Evolutionary conservation across 257 asterid species (phyloP).

Genomic region (Solanum lycopersicoides): DNA sequence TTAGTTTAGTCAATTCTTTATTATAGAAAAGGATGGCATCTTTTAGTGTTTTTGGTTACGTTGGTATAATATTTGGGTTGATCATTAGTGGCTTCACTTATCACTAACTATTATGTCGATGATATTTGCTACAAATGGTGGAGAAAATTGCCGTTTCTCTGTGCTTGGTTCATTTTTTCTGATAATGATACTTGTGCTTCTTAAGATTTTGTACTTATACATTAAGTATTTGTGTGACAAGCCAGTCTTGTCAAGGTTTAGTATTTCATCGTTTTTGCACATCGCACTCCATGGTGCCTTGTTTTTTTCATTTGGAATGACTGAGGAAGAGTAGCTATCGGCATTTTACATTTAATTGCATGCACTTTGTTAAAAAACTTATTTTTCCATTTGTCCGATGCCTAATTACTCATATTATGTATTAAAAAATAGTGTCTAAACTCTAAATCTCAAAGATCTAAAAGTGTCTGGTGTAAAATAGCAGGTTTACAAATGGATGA

Average conservation of each 20-base stretch:
- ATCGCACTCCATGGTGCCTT: background rate
- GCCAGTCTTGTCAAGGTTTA: background rate
- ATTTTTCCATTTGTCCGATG: background rate
- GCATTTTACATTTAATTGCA: background rate
- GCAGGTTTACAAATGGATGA: conserved; percentile 96
- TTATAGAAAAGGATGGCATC: background rate
- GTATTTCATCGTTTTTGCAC: background rate
- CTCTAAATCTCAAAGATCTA: background rate
- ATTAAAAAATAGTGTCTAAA: background rate
- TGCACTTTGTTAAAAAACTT: background rate
- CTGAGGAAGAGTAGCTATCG: background rate
- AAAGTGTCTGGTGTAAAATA: background rate
- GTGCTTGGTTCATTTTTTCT: background rate
- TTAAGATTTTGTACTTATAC: background rate
- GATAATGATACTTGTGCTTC: background rate
- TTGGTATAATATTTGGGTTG: background rate
- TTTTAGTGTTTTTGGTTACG: background rate
- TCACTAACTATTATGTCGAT: background rate
- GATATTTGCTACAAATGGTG: background rate
- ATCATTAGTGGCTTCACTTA: background rate
- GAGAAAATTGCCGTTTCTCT: background rate
- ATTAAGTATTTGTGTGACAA: background rate
- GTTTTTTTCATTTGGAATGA: background rate
- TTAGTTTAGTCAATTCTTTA: background rate
- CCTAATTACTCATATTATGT: background rate